phyloP scores from a whole-genome alignment of 805 yeast genomes.

The Kluyveromyces dobzhanskii region DNA sequence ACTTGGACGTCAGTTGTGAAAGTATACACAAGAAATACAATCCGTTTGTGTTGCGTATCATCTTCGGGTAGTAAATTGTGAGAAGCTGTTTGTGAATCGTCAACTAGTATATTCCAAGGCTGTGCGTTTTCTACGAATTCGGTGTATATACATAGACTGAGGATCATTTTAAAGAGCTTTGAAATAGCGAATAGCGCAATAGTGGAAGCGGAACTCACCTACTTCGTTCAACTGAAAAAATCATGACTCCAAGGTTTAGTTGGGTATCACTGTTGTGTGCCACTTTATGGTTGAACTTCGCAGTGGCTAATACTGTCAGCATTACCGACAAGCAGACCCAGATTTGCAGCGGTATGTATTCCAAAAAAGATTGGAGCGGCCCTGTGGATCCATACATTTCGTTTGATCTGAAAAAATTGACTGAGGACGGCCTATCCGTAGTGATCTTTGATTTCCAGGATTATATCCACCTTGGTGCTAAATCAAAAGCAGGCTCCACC shows the following conservation, averaged over 20 bases:
- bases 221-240: neutral
- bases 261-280: neutral
- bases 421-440: constrained; percentile 44
- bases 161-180: too few species aligned
- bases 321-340: constrained; percentile 49
- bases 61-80: too few species aligned
- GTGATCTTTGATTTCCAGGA: constrained; percentile 83
- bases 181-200: too few species aligned
- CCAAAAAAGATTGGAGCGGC: constrained; percentile 84
- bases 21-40: too few species aligned
- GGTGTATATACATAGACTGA: too few species aligned
- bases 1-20: too few species aligned
- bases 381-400: constrained; percentile 52
- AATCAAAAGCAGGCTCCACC: constrained; percentile 33
- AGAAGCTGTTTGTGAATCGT: too few species aligned
- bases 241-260: neutral
- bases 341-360: constrained; percentile 85
- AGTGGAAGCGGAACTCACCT: too few species aligned
- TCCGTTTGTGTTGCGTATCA: too few species aligned
- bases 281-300: constrained; percentile 6
- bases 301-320: constrained; percentile 34
- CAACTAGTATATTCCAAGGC: too few species aligned
- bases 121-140: too few species aligned
- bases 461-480: constrained; percentile 55
- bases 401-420: constrained; percentile 33